phyloP scores from a whole-genome alignment of 2,329 filamentous ascomycete species.

The Knoxdaviesia capensis region DNA sequence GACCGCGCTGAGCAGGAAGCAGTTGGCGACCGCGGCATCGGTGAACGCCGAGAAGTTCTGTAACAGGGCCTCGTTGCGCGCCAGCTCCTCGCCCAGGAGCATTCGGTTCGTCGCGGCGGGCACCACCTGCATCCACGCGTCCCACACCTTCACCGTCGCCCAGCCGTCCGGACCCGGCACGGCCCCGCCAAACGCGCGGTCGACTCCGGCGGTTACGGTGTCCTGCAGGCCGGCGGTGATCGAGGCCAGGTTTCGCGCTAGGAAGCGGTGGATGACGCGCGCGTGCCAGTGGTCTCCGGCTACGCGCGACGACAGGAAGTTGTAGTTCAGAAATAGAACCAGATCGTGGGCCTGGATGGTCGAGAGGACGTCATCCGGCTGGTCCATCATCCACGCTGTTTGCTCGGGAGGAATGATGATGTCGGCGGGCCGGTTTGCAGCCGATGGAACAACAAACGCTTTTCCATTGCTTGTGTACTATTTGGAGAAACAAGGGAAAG shows the following conservation, averaged over 20 bases:
- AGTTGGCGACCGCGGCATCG: conserved; percentile 23
- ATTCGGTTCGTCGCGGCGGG: conserved; percentile 22
- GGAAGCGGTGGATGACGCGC: conserved; percentile 21
- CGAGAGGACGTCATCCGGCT: conserved; percentile 22
- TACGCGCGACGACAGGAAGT: conserved; percentile 18
- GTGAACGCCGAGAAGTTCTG: conserved; percentile 27
- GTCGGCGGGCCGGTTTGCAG: conserved; percentile 19
- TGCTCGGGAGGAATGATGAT: conserved; percentile 22
- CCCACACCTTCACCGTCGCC: conserved; percentile 21
- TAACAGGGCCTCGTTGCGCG: conserved; percentile 23
- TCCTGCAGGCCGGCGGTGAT: conserved; percentile 20
- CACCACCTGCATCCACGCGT: conserved; percentile 20
- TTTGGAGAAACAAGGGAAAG: neutral
- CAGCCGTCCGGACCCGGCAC: conserved; percentile 10
- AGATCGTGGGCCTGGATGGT: conserved; percentile 19
- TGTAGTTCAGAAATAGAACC: conserved; percentile 17
- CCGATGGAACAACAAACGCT: conserved; percentile 20
- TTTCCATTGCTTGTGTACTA: conserved; percentile 20
- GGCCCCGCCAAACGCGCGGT: conserved; percentile 14
- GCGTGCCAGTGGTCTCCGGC: conserved; percentile 17
- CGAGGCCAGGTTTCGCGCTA: conserved; percentile 18
- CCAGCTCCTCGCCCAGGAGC: conserved; percentile 17
- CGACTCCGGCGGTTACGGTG: conserved; percentile 17
- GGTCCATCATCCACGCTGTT: conserved; percentile 24
- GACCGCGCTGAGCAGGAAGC: conserved; percentile 22